Evolutionary conservation across 2,329 filamentous ascomycete species (phyloP).

Genomic region (Neocatenulostroma microsporum): DNA sequence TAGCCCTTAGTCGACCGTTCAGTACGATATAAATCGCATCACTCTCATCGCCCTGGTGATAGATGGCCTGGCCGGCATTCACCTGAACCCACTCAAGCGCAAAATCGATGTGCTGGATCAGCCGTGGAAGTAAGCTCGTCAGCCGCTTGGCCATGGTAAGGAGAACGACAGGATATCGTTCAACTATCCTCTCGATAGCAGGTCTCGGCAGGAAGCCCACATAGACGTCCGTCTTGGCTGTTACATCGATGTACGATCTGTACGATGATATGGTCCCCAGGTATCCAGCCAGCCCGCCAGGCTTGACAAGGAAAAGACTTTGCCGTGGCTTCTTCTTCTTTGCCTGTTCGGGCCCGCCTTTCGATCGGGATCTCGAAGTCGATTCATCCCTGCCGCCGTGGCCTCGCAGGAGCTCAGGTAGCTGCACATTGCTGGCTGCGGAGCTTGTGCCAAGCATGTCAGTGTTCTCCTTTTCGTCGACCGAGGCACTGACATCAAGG

Average conservation of each 20-base stretch:
- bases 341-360: slow-evolving; percentile 24
- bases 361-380: slow-evolving; percentile 16
- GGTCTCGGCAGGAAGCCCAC: slow-evolving; percentile 85
- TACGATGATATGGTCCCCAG: slow-evolving; percentile 92
- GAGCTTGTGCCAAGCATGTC: slow-evolving; percentile 39
- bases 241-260: slow-evolving; percentile 90
- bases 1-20: slow-evolving; percentile 79
- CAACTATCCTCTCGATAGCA: slow-evolving; percentile 83
- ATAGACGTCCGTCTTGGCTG: slow-evolving; percentile 96
- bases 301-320: slow-evolving; percentile 85
- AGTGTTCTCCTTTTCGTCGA: slow-evolving; percentile 52
- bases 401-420: slow-evolving; percentile 6
- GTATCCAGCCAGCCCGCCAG: slow-evolving; percentile 88
- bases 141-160: slow-evolving; percentile 93
- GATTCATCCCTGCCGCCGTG: slow-evolving; percentile 11
- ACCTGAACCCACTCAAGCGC: slow-evolving; percentile 98
- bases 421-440: slow-evolving; percentile 6
- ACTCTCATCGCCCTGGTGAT: slow-evolving; percentile 88
- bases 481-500: slow-evolving; percentile 81
- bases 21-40: slow-evolving; percentile 98
- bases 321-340: slow-evolving; percentile 45
- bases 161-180: slow-evolving; percentile 83
- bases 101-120: slow-evolving; percentile 96
- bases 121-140: slow-evolving; percentile 75
- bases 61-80: slow-evolving; percentile 87